Percentiles rank a stretch among this genome's conserved stretches.
These are phyloP conservation scores for Termitomyces sp. DNA, from an alignment of 768 basidiomycete species.

Conservation along the genomic window DNA sequence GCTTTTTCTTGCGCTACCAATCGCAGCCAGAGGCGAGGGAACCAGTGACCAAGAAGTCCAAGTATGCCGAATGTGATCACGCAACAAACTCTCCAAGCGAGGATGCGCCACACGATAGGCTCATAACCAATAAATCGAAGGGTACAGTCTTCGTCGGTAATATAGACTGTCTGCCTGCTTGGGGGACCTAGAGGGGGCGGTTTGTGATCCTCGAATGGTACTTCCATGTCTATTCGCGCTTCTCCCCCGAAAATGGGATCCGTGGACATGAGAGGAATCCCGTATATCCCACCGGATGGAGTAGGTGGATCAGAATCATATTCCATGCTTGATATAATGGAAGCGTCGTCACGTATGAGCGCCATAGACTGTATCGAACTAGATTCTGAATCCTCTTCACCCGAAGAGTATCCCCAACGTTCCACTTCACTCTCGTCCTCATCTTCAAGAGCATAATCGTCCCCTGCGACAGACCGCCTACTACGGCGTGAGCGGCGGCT, in stretches of 20 bases:
- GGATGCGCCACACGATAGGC: conserved; percentile 50
- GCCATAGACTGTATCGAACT: conserved; percentile 28
- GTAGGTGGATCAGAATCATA: conserved; percentile 71
- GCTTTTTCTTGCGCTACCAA: conserved; percentile 82
- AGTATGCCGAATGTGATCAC: conserved; percentile 65
- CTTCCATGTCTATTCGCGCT: conserved; percentile 77
- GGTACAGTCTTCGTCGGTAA: conserved; percentile 86
- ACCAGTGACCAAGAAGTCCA: conserved; percentile 86
- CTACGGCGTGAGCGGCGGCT: conserved; percentile 47
- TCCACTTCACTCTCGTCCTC: conserved; percentile 56
- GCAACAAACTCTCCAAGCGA: conserved; percentile 69
- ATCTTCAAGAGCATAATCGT: conserved; percentile 50
- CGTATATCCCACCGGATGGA: conserved; percentile 37
- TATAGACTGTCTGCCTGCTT: conserved; percentile 78
- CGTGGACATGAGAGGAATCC: conserved; percentile 60
- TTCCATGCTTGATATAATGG: conserved; percentile 54
- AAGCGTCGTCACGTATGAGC: conserved; percentile 33
- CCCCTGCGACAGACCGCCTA: conserved; percentile 49
- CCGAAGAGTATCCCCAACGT: conserved; percentile 92
- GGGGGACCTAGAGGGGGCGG: conserved; percentile 80
- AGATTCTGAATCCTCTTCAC: conserved; percentile 59
- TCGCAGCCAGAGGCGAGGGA: conserved; percentile 85
- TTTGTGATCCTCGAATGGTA: conserved; percentile 50
- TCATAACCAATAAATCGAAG: conserved; percentile 87
- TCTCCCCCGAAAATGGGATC: conserved; percentile 85